Conservation (phyloP, 2,329 filamentous ascomycete genomes). For the Periconia macrospinosa region DNA sequence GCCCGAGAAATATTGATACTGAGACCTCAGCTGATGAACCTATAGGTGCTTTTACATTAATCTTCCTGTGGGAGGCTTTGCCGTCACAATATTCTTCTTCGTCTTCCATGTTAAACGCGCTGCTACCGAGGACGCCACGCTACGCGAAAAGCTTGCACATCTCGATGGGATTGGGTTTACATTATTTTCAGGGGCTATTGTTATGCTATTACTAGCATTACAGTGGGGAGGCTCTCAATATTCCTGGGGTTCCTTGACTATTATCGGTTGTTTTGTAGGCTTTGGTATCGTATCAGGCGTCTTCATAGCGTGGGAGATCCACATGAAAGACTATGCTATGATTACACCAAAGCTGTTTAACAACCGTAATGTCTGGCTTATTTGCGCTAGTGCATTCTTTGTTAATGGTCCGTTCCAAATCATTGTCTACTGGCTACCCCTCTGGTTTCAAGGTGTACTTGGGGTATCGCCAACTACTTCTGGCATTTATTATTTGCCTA, state of each 20-base stretch:
- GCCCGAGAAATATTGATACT: no score
- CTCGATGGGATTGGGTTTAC: slow-evolving; percentile 48
- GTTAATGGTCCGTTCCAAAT: slow-evolving; percentile 14
- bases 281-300: slow-evolving; percentile 46
- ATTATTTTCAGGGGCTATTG: slow-evolving; percentile 40
- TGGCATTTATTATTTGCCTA: slow-evolving; percentile 37
- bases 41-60: slow-evolving; percentile 23
- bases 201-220: slow-evolving; percentile 49
- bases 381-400: slow-evolving; percentile 25
- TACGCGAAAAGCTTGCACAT: background rate
- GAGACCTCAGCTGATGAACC: no score
- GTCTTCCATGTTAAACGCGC: background rate
- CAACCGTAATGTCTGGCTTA: slow-evolving; percentile 36
- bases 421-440: slow-evolving; percentile 24
- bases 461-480: slow-evolving; percentile 30
- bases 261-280: slow-evolving; percentile 52
- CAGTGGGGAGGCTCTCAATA: slow-evolving; percentile 45
- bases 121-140: background rate
- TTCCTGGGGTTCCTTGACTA: slow-evolving; percentile 47
- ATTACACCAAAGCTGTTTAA: slow-evolving; percentile 17
- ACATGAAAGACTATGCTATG: slow-evolving; percentile 8
- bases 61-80: slow-evolving; percentile 6
- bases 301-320: slow-evolving; percentile 37
- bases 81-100: background rate
- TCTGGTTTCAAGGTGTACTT: slow-evolving; percentile 43